Evolutionary conservation across 768 basidiomycete species (phyloP), one percentile per base, ranked within the genome.

Genomic region (Piloderma croceum): DNA sequence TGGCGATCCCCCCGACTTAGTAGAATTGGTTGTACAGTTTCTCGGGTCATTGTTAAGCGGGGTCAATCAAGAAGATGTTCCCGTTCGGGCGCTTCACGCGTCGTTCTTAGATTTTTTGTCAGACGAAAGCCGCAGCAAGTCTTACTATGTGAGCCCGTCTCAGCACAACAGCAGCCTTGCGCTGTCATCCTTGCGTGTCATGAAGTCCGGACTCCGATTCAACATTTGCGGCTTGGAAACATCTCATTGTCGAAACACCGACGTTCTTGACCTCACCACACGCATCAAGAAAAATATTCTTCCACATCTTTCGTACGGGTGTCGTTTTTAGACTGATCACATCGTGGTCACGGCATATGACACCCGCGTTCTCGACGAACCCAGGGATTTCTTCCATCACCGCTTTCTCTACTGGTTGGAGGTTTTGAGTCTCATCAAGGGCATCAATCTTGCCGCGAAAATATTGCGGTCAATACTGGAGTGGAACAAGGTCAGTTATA

Each of bases 71-170:
- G 47, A 4, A 49, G 57, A 2, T 52, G n/a, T n/a, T n/a, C n/a
- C n/a, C n/a, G n/a, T n/a, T n/a, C n/a, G n/a, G n/a, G n/a, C n/a
- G n/a, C n/a, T 66, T 15, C 65, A 67, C 41, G 49, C 59, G 12
- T 66, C 65, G 3, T 65, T 67, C 36, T 44, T 44, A 2, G 66
- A 68, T 31, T 68, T 59, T 38, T 41, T 66, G 13, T 39, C 45
- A 2, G 51, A 61, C 7, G 18, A 45, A 3, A 22, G 27, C 19
- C 57, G 60, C 6, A 54, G 55, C 21, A 43, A 41, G 4, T 37
- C n/a, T n/a, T n/a, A n/a, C n/a, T n/a, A n/a, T n/a, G n/a, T n/a
- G n/a, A n/a, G n/a, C n/a, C n/a, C n/a, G n/a, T 41, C 41, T 7
- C 24, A 10, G 3, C 41, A 40, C 7, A 24, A 63, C 17, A 24